Percentiles rank a stretch among this genome's conserved stretches.
phyloP scores from a whole-genome alignment of 2,329 filamentous ascomycete genomes.

The Biscogniauxia mediterranea region DNA sequence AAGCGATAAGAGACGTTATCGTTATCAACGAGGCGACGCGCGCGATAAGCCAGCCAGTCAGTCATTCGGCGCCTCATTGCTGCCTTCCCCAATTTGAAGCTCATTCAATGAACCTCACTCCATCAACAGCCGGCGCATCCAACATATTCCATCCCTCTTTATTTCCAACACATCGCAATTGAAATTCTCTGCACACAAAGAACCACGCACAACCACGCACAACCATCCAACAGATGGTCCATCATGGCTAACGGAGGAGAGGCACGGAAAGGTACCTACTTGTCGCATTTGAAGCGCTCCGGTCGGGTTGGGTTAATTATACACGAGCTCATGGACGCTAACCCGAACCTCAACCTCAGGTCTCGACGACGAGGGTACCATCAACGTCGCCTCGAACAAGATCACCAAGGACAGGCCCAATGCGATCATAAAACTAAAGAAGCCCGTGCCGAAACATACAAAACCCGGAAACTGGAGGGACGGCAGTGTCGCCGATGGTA shows the following conservation, averaged over 20 bases:
- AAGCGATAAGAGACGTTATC: neutral
- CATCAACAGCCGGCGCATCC: neutral
- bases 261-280: slow-evolving; percentile 25
- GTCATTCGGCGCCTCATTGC: neutral
- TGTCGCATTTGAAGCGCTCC: slow-evolving; percentile 1
- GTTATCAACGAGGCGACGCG: neutral
- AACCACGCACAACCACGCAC: neutral
- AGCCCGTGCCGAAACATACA: slow-evolving; percentile 57
- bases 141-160: neutral
- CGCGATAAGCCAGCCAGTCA: neutral
- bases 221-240: neutral
- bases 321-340: slow-evolving; percentile 6
- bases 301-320: slow-evolving; percentile 5
- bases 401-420: slow-evolving; percentile 42
- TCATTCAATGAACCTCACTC: neutral
- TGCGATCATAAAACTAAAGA: slow-evolving; percentile 62
- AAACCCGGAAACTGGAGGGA: slow-evolving; percentile 73
- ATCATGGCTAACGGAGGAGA: slow-evolving; percentile 29
- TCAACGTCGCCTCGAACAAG: slow-evolving; percentile 62
- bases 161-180: slow-evolving; percentile 1
- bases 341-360: slow-evolving; percentile 23
- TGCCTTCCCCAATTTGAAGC: neutral
- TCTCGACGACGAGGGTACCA: slow-evolving; percentile 56
- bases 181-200: neutral
- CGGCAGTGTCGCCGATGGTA: slow-evolving; percentile 62